These are phyloP conservation scores for Bolboschoenoplectus hybrid DNA, from an alignment of 202 grass and related monocot genomes.

Conservation along the genomic window DNA sequence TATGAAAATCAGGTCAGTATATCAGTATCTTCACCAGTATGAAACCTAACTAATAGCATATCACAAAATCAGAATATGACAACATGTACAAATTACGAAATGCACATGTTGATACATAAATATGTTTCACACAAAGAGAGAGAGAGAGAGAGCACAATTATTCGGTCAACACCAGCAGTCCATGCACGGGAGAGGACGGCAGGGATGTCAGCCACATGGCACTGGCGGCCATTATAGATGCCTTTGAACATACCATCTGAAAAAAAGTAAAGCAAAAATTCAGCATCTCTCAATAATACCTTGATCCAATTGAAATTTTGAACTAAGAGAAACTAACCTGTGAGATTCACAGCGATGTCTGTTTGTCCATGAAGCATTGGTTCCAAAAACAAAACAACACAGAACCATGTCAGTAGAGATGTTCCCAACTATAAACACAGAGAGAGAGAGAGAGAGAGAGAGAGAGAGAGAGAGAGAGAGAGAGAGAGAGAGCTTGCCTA, in stretches of 20 bases:
- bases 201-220: slow-evolving; percentile 73
- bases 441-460: neutral
- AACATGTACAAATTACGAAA: neutral
- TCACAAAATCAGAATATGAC: neutral
- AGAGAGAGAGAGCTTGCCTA: slow-evolving; percentile 26
- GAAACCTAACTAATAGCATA: neutral
- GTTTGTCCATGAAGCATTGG: slow-evolving; percentile 7
- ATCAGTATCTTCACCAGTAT: neutral
- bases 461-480: neutral
- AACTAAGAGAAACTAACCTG: slow-evolving; percentile 44
- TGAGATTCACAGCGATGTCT: slow-evolving; percentile 93
- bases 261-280: neutral
- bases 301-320: neutral
- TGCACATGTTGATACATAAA: neutral
- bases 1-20: neutral
- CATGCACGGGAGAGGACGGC: slow-evolving; percentile 75
- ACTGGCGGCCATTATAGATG: slow-evolving; percentile 86
- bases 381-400: neutral
- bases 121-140: neutral
- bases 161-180: slow-evolving; percentile 81
- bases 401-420: slow-evolving; percentile 31
- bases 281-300: neutral
- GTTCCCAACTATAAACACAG: neutral
- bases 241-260: slow-evolving; percentile 97
- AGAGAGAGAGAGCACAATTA: slow-evolving; percentile 55